Conservation (phyloP, 306 rosid genomes). For the Citrullus colocynthis region DNA sequence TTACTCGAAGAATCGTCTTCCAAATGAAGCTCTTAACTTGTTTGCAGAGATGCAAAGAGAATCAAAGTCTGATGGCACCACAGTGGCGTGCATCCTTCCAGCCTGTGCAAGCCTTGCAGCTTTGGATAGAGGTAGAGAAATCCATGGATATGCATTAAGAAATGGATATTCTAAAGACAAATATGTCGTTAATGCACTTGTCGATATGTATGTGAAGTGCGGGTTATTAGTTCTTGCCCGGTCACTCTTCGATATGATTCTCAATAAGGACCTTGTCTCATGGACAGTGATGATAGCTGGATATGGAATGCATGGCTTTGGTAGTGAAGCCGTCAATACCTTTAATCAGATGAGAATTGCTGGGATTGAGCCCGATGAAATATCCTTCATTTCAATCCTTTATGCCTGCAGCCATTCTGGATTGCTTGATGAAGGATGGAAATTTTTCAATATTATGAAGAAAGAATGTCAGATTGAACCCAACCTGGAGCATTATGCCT, state of each 20-base stretch:
- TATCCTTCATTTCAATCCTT: constrained; percentile 51
- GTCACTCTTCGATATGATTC: constrained; percentile 33
- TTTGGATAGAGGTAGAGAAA: constrained; percentile 49
- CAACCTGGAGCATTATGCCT: constrained; percentile 46
- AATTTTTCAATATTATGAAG: constrained; percentile 35
- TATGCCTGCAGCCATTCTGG: constrained; percentile 66
- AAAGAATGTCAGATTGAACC: constrained; percentile 34
- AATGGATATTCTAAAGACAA: constrained; percentile 29
- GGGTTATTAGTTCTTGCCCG: constrained; percentile 45
- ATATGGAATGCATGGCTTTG: constrained; percentile 67
- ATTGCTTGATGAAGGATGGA: constrained; percentile 52
- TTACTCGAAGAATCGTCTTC: constrained; percentile 45
- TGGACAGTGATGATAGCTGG: constrained; percentile 66
- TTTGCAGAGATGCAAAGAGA: constrained; percentile 38
- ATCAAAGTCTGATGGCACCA: constrained; percentile 34
- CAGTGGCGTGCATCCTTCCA: constrained; percentile 49
- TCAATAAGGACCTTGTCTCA: constrained; percentile 42
- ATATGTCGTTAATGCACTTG: constrained; percentile 43
- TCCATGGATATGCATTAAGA: constrained; percentile 44
- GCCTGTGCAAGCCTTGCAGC: constrained; percentile 70
- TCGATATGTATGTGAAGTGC: constrained; percentile 60
- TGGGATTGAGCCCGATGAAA: constrained; percentile 43
- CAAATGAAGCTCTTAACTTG: constrained; percentile 42
- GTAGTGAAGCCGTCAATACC: constrained; percentile 45
- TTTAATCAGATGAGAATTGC: constrained; percentile 39